Base-by-base conservation (phyloP, 768 basidiomycete genomes). In the Hortiboletus campestris region DNA sequence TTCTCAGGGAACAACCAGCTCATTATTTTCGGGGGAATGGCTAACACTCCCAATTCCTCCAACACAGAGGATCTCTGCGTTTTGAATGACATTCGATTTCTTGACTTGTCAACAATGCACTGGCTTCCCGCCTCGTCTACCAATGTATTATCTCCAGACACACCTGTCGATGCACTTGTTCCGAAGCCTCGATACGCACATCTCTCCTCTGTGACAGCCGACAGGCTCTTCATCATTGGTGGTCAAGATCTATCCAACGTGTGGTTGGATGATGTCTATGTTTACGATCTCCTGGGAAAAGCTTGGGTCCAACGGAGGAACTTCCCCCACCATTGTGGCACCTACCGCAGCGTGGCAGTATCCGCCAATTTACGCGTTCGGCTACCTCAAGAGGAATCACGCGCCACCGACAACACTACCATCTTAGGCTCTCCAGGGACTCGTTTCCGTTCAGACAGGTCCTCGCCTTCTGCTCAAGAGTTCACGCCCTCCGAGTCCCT, bases 1-100 rank as follows among this genome's bases (percentile, higher is more conserved):
- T 63, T 60, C 51, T 54, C 56, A 59, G 90, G 94, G 94, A 87
- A 90, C 67, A 87, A 90, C 70, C 86, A 92, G 63, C 78, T 99
- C 50, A 85, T 98, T 59, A 79, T 98, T 47, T 98, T 98, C 67
- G 96, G 96, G 19, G 95, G 96, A 12, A 97, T 98, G 94, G 86
- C 90, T 67, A 86, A 89, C 72, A 77, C 85, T 64, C 80, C 85
- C 12, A 83, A 89, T 59, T 81, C 86, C 1, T 75, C 80, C 41
- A 85, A 81, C 63, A 80, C 86, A 6, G 89, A 92, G 53, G 89
- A 93, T 59, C 82, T 94, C 28, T 91, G 89, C 58, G 96, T 98
- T n/a, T 75, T 97, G 53, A 89, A 89, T 65, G 97, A 98, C 69
- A 85, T 98, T 41, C 89, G 91, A 58, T 84, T 97, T 66, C 94